These are phyloP conservation scores for Xylariaceae sp. DNA, from an alignment of 2,329 filamentous ascomycete genomes.

Conservation along the genomic window DNA sequence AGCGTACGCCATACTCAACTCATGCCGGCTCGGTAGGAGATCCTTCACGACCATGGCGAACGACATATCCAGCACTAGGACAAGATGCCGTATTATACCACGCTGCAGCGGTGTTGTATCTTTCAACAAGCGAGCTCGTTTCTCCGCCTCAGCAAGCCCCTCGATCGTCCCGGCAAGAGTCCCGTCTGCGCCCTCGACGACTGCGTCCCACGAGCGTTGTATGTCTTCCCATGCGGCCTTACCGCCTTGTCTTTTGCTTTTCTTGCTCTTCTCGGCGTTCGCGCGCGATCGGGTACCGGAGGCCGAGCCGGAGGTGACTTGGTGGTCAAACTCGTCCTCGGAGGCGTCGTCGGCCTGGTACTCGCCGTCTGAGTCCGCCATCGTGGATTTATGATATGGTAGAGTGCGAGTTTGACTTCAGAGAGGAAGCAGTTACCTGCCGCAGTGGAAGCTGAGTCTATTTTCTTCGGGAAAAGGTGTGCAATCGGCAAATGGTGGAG, in stretches of 20 bases:
- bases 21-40: conserved; percentile 79
- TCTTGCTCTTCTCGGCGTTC: conserved; percentile 28
- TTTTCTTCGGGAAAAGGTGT: neutral
- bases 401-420: too few species aligned
- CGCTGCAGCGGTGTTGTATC: conserved; percentile 94
- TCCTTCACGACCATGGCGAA: conserved; percentile 95
- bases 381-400: conserved; percentile 31
- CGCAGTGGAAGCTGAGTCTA: too few species aligned
- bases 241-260: conserved; percentile 29
- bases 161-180: conserved; percentile 69
- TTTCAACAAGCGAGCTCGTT: conserved; percentile 74
- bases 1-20: conserved; percentile 77
- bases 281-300: conserved; percentile 22
- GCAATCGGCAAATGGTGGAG: too few species aligned
- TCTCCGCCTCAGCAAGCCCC: conserved; percentile 74
- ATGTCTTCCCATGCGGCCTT: conserved; percentile 64
- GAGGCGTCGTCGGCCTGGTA: conserved; percentile 61
- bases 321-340: conserved; percentile 59
- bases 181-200: conserved; percentile 76
- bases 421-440: too few species aligned
- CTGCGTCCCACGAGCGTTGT: conserved; percentile 66
- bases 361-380: conserved; percentile 72
- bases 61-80: conserved; percentile 87
- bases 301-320: conserved; percentile 36
- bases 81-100: conserved; percentile 94